phyloP scores from a whole-genome alignment of 306 rosid genomes.

The Notholithocarpus densiflorus region DNA sequence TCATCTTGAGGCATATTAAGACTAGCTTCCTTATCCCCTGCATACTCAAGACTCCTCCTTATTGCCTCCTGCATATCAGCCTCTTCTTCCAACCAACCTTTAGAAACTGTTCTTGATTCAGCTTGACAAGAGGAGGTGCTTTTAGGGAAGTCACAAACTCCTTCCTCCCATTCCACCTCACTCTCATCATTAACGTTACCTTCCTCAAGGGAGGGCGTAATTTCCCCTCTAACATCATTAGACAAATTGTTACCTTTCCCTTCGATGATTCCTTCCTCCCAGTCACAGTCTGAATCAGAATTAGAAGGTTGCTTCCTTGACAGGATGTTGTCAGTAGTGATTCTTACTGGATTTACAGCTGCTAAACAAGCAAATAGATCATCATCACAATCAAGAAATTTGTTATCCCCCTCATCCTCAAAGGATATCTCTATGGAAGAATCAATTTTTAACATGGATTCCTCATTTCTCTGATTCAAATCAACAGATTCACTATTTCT shows the following conservation, averaged over 20 bases:
- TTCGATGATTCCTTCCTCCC: conserved; percentile 67
- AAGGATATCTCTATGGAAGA: conserved; percentile 66
- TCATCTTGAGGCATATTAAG: conserved; percentile 19
- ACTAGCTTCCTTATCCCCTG: conserved; percentile 26
- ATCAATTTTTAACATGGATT: conserved; percentile 28
- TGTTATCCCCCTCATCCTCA: conserved; percentile 41
- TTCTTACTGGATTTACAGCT: conserved; percentile 44
- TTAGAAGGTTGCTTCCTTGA: conserved; percentile 31
- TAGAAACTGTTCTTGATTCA: conserved; percentile 44
- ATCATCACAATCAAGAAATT: conserved; percentile 52
- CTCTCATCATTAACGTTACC: conserved; percentile 43
- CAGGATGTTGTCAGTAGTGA: conserved; percentile 31
- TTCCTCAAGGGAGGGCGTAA: conserved; percentile 18
- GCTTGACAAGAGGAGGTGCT: conserved; percentile 25
- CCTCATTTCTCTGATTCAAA: conserved; percentile 35
- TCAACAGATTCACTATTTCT: conserved; percentile 32
- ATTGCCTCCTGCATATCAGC: conserved; percentile 83
- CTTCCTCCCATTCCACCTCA: conserved; percentile 90
- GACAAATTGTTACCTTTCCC: conserved; percentile 26
- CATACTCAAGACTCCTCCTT: conserved; percentile 73
- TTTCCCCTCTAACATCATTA: conserved; percentile 27
- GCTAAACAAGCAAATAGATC: conserved; percentile 72
- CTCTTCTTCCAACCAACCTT: conserved; percentile 72
- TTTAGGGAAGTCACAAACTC: conserved; percentile 44
- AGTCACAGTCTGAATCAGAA: conserved; percentile 56